Base-by-base conservation (phyloP, 2,329 filamentous ascomycete species). In the Coleophoma cylindrospora region DNA sequence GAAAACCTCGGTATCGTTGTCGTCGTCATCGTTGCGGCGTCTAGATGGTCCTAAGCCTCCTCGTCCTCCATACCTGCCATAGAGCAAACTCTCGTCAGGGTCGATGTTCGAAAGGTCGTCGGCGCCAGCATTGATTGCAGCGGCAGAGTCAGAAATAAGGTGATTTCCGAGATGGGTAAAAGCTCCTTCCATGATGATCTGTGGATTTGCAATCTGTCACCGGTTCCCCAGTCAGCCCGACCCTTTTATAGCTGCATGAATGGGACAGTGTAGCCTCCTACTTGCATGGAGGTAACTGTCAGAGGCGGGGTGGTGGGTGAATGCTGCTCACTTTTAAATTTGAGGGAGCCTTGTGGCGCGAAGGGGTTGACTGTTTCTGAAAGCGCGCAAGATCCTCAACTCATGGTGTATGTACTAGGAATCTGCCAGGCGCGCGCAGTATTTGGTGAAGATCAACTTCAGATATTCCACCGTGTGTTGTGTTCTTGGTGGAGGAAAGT, bases 111-210 rank as follows among this genome's bases (percentile, higher is more conserved):
- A 86, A 33, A 87, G 70, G 54, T 83, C 83, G 71, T 95, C 90
- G 83, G 63, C 62, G 62, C 82, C 86, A 57, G 91, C 91, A 64
- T 95, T 95, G 70, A 96, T 96, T 55, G 87, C 89, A 53, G 87
- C 84, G 49, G 86, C 87, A 47, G 87, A 90, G 71, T 91, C 87
- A 64, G 87, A 91, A 65, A 94, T 84, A 60, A 91, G 75, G 71
- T 91, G 87, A 72, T 94, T 95, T 63, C 87, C 88, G 64, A 92
- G 82, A 71, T 94, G 87, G 55, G 86, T 92, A 68, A 95, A 95
- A 60, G 89, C 87, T 67, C 86, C 87, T 75, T 94, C 89, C 89
- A 94, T 92, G 60, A 47, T 64, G 47, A 47, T 36, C 21, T 17
- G 34, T 38, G 14, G 37, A 48, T 45, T 52, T 49, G 50, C 50